These are phyloP conservation scores for Termitomyces sp. DNA, from an alignment of 768 basidiomycete genomes.

Conservation along the genomic window DNA sequence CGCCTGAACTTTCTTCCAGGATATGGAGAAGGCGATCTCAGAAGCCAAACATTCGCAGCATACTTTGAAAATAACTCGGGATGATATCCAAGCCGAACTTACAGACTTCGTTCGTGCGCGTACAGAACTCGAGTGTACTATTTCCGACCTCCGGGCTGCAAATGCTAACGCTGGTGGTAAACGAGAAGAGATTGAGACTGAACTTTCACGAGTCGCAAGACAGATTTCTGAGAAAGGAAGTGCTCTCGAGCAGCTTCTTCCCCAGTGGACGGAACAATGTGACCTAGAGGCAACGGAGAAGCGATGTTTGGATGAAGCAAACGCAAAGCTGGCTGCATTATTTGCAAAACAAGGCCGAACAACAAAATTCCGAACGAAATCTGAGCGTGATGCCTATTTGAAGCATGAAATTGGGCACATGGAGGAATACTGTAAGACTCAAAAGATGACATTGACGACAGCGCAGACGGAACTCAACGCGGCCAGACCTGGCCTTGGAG, in stretches of 20 bases:
- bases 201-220: conserved; percentile 56
- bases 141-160: conserved; percentile 71
- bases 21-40: conserved; percentile 67
- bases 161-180: conserved; percentile 60
- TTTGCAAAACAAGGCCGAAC: conserved; percentile 90
- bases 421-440: conserved; percentile 51
- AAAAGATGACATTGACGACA: conserved; percentile 49
- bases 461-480: conserved; percentile 46
- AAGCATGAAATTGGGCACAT: conserved; percentile 74
- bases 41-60: conserved; percentile 66
- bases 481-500: conserved; percentile 41
- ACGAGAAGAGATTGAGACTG: conserved; percentile 56
- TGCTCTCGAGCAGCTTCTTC: conserved; percentile 57
- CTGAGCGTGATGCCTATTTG: conserved; percentile 81
- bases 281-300: conserved; percentile 48
- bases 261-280: conserved; percentile 64
- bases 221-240: conserved; percentile 60
- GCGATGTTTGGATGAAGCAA: conserved; percentile 68
- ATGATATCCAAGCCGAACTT: conserved; percentile 78
- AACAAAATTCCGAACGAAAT: conserved; percentile 76
- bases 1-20: conserved; percentile 32
- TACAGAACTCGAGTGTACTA: conserved; percentile 81
- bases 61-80: conserved; percentile 63
- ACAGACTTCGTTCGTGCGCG: conserved; percentile 80
- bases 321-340: conserved; percentile 64